These are phyloP conservation scores for Escallonia herrerae DNA, from an alignment of 129 eudicot genomes.

Conservation along the genomic window DNA sequence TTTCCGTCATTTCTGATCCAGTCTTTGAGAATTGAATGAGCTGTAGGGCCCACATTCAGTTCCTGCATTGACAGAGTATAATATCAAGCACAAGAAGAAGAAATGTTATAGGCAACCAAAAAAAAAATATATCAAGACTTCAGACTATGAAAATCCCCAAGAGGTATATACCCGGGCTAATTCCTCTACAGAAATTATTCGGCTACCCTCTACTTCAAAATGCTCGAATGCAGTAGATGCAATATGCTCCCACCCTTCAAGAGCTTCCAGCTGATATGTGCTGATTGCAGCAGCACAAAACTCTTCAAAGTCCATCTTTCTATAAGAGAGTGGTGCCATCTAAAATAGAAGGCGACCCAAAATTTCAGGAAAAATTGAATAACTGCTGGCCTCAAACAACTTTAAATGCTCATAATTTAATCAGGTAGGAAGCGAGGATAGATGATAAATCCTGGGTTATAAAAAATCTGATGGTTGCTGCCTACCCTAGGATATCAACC, in stretches of 20 bases:
- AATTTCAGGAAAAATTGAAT: no score
- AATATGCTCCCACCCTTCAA: constrained; percentile 54
- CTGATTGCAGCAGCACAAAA: constrained; percentile 68
- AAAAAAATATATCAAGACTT: no score
- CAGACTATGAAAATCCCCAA: no score
- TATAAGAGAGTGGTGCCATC: constrained; percentile 57
- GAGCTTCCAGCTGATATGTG: constrained; percentile 57
- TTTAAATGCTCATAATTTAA: no score
- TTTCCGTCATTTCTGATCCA: constrained; percentile 81
- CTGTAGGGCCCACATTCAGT: constrained; percentile 75
- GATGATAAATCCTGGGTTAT: no score
- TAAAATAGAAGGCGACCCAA: constrained; percentile 6
- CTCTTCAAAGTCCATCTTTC: constrained; percentile 67
- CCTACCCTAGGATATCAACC: no score
- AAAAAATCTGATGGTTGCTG: no score
- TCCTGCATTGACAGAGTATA: constrained; percentile 36
- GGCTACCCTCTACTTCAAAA: constrained; percentile 53
- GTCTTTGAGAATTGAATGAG: constrained; percentile 66
- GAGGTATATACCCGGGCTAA: constrained; percentile 38
- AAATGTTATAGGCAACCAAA: no score
- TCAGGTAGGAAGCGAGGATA: no score
- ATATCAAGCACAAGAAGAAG: no score
- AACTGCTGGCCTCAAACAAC: not conserved
- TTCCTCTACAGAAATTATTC: constrained; percentile 46
- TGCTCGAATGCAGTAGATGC: constrained; percentile 44